Evolutionary conservation across 1,284 basidiomycete genomes (phyloP).

Genomic region (Termitomyces sp.): DNA sequence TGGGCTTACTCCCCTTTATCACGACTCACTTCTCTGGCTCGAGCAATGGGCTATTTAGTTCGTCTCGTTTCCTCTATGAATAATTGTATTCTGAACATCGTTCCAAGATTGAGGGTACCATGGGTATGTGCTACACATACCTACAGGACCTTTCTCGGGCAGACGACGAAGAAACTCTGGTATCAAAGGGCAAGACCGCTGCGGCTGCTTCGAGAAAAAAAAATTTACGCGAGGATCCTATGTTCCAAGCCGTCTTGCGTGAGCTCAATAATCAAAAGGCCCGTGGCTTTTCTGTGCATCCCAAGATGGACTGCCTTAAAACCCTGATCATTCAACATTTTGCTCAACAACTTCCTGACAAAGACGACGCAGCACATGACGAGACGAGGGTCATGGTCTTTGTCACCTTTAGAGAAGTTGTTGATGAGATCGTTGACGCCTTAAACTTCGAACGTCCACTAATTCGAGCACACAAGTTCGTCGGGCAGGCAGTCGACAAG

Average conservation of each 20-base stretch:
- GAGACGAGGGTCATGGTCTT: conserved; percentile 94
- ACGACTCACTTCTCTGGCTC: conserved; percentile 52
- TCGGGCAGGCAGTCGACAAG: conserved; percentile 88
- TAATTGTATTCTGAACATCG: neutral
- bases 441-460: conserved; percentile 70
- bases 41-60: conserved; percentile 81
- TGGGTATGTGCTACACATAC: conserved; percentile 70
- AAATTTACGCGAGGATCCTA: conserved; percentile 47
- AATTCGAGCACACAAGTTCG: conserved; percentile 78
- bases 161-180: conserved; percentile 30
- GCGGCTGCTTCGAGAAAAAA: conserved; percentile 35
- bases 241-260: conserved; percentile 57
- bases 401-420: conserved; percentile 82
- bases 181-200: conserved; percentile 32
- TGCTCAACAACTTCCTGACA: conserved; percentile 48
- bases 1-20: conserved; percentile 41
- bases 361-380: conserved; percentile 26
- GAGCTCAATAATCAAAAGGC: conserved; percentile 57
- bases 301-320: conserved; percentile 88
- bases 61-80: conserved; percentile 18
- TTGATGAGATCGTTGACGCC: conserved; percentile 85
- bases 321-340: conserved; percentile 80
- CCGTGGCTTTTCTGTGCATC: conserved; percentile 66
- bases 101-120: conserved; percentile 73
- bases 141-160: conserved; percentile 42